Percentiles rank a stretch among this genome's conserved stretches.
phyloP scores from a whole-genome alignment of 768 basidiomycete species.

The Serendipita sp. region DNA sequence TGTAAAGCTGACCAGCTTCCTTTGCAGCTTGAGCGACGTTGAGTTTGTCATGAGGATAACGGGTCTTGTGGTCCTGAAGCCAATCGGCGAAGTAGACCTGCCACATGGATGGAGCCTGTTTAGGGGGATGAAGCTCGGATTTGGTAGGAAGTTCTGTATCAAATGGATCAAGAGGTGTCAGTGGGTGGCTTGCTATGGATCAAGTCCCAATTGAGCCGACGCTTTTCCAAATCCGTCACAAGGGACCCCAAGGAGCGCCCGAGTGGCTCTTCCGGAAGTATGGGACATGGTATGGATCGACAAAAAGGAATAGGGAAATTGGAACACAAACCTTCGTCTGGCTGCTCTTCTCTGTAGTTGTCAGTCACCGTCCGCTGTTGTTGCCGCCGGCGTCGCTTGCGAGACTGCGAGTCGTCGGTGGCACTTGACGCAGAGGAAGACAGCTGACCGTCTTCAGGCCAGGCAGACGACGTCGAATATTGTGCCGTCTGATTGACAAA shows the following conservation, averaged over 20 bases:
- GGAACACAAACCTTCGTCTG: neutral
- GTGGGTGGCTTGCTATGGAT: neutral
- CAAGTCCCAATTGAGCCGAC: neutral
- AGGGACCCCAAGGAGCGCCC: neutral
- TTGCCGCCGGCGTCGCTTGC: neutral
- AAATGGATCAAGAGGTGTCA: neutral
- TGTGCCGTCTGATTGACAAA: conserved; percentile 4
- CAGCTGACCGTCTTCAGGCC: neutral
- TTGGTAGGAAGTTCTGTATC: conserved; percentile 36
- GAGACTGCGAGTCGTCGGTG: neutral
- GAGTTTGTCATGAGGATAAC: conserved; percentile 39
- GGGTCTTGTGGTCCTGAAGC: conserved; percentile 29
- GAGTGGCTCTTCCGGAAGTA: too few species aligned
- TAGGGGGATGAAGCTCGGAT: conserved; percentile 71
- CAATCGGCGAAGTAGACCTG: conserved; percentile 75
- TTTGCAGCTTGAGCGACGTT: conserved; percentile 93
- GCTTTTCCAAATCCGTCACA: neutral
- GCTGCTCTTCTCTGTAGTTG: neutral
- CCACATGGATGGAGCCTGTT: conserved; percentile 88
- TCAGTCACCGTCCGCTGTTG: neutral
- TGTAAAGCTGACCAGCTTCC: conserved; percentile 84
- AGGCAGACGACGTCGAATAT: neutral
- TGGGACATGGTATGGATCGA: neutral
- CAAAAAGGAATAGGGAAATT: neutral
- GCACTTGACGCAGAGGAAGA: neutral